These are phyloP conservation scores for Chlamydomonas sphaeroides DNA, from an alignment of 139 green algal species.

Conservation along the genomic window DNA sequence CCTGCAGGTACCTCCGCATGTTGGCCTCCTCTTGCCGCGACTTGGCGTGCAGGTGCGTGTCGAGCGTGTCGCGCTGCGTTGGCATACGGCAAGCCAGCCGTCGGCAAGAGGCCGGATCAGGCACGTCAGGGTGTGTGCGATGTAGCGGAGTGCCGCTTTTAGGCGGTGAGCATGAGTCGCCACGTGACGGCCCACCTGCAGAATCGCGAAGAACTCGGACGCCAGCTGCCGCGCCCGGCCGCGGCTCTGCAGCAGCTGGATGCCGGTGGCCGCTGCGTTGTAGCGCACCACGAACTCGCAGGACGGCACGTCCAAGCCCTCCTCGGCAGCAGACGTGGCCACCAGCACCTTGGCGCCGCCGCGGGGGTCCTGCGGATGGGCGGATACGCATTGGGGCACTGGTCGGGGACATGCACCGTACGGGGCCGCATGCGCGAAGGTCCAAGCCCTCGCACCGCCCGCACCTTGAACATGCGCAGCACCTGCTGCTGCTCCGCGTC, in stretches of 20 bases:
- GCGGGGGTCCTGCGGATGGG: too few relatives aligned
- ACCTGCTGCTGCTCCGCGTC: conserved; percentile 24
- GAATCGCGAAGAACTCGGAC: conserved; percentile 35
- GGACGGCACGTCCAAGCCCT: conserved; percentile 12
- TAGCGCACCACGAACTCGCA: conserved; percentile 32
- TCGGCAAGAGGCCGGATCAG: too few relatives aligned
- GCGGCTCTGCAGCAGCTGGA: conserved; percentile 55
- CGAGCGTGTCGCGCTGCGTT: background rate
- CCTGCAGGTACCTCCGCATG: conserved; percentile 40
- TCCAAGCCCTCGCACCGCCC: too few relatives aligned
- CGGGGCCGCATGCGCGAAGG: too few relatives aligned
- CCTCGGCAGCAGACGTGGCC: conserved; percentile 6
- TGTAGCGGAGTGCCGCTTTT: too few relatives aligned
- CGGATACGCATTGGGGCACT: too few relatives aligned
- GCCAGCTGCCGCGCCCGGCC: conserved; percentile 40
- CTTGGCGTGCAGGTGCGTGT: conserved; percentile 42
- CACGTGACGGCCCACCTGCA: conserved; percentile 42
- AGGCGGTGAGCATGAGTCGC: too few relatives aligned
- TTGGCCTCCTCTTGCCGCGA: conserved; percentile 44
- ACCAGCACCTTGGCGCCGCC: conserved; percentile 19
- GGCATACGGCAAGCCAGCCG: background rate
- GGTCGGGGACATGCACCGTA: too few relatives aligned
- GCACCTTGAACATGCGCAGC: conserved; percentile 41
- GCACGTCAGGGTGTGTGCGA: too few relatives aligned
- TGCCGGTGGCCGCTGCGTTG: conserved; percentile 45